Evolutionary conservation across 108 stramenopile species (phyloP), one percentile per base, ranked within the genome.

Genomic region (Cafeteria roenbergensis): DNA sequence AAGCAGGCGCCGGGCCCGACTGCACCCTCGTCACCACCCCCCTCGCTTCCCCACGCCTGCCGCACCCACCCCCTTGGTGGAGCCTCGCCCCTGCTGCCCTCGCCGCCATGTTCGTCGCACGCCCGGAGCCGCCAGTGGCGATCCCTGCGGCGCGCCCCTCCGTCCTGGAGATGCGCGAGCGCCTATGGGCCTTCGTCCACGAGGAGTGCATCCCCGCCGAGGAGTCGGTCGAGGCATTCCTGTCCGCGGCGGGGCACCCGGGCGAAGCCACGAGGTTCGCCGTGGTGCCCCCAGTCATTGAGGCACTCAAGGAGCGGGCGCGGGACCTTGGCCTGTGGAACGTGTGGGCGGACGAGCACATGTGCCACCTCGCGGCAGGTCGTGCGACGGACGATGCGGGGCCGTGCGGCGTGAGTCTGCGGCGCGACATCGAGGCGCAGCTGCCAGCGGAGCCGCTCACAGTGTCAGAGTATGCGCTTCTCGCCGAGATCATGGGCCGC

Each of bases 401-500:
- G n/a, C n/a, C n/a, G n/a, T n/a, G n/a, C n/a, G n/a, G n/a, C n/a
- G n/a, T n/a, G n/a, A n/a, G n/a, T n/a, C n/a, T n/a, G n/a, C n/a
- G n/a, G n/a, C n/a, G n/a, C n/a, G n/a, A n/a, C n/a, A n/a, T n/a
- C n/a, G n/a, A n/a, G n/a, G n/a, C n/a, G n/a, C n/a, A n/a, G n/a
- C n/a, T n/a, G n/a, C n/a, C n/a, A n/a, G n/a, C n/a, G n/a, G n/a
- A n/a, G n/a, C n/a, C 30, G 32, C 72, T 30, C 64, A 88, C 42
- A 65, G 82, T 36, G 87, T 87, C 72, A 14, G 86, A 89, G 71
- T 92, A 92, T 72, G 91, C 88, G 1, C 80, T 81, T 28, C 56
- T 90, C 28, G 85, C 84, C 54, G 91, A 95, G 79, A 62, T 84
- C 55, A 90, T 93, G 89, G 95, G 95, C 37, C 71, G 80, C 24